Evolutionary conservation across 768 basidiomycete genomes (phyloP).

Genomic region (Boletus huronensis): DNA sequence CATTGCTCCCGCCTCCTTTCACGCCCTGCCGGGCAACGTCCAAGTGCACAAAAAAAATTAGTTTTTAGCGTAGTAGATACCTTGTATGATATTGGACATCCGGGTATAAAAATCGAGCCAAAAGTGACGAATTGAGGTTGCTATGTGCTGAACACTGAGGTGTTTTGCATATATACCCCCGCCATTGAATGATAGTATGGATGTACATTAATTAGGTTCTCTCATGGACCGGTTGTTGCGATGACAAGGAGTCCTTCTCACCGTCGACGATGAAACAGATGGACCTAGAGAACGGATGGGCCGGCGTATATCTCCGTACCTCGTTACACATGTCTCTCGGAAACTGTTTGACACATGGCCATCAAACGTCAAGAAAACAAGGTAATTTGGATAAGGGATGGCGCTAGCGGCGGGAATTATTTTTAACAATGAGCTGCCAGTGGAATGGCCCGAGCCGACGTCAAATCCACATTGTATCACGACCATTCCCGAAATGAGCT

Average conservation of each 20-base stretch:
- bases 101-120: no score
- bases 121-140: no score
- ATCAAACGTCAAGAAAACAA: conserved; percentile 25
- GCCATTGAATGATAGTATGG: background rate
- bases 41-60: no score
- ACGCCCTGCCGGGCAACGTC: no score
- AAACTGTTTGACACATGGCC: conserved; percentile 22
- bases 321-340: conserved; percentile 19
- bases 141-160: no score
- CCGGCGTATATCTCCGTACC: conserved; percentile 15
- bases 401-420: conserved; percentile 13
- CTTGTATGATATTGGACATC: no score
- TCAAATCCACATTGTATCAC: conserved; percentile 17
- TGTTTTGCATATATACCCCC: no score
- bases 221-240: conserved; percentile 10
- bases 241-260: conserved; percentile 8
- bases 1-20: no score
- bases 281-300: conserved; percentile 1
- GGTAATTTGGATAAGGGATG: conserved; percentile 3
- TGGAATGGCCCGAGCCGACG: conserved; percentile 20
- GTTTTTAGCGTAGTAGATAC: no score
- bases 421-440: conserved; percentile 30
- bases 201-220: background rate
- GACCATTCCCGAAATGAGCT: conserved; percentile 22
- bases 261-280: conserved; percentile 28